Percentiles rank a stretch among this genome's conserved stretches.
Evolutionary conservation across 2,329 filamentous ascomycete species (phyloP).

Genomic region (Neofusicoccum kwambonambiense): DNA sequence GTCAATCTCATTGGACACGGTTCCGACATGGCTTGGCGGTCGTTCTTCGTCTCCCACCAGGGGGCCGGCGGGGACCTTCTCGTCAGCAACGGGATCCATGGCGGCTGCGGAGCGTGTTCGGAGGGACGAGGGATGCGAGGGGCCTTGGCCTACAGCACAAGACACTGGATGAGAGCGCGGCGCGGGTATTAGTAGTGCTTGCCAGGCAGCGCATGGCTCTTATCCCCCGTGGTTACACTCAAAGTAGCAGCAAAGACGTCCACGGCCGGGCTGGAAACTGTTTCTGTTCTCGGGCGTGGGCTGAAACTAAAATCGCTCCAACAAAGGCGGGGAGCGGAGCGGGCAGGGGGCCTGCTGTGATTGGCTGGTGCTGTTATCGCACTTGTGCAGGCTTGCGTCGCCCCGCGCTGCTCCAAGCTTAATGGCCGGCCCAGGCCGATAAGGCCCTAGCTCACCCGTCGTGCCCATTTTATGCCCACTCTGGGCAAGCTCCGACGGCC

Average conservation of each 20-base stretch:
- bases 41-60: background rate
- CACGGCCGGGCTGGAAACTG: background rate
- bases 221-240: background rate
- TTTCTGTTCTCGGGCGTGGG: background rate
- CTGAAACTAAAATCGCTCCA: background rate
- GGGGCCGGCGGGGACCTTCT: background rate
- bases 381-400: background rate
- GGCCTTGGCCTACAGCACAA: background rate
- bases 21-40: background rate
- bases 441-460: background rate
- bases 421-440: background rate
- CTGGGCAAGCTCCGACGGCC: constrained; percentile 53
- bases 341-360: background rate
- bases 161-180: background rate
- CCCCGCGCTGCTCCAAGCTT: background rate
- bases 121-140: background rate
- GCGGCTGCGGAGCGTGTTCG: background rate
- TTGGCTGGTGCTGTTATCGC: background rate
- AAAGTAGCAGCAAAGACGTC: background rate
- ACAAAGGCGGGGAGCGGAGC: background rate
- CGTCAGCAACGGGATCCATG: background rate
- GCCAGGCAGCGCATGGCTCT: background rate
- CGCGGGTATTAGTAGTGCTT: background rate
- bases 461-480: constrained; percentile 50
- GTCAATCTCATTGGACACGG: constrained; percentile 26